A percentile compares a stretch with the other conserved stretches of the same genome.
Conservation (phyloP, 2,329 filamentous ascomycete genomes). For the Xylariaceae sp. region DNA sequence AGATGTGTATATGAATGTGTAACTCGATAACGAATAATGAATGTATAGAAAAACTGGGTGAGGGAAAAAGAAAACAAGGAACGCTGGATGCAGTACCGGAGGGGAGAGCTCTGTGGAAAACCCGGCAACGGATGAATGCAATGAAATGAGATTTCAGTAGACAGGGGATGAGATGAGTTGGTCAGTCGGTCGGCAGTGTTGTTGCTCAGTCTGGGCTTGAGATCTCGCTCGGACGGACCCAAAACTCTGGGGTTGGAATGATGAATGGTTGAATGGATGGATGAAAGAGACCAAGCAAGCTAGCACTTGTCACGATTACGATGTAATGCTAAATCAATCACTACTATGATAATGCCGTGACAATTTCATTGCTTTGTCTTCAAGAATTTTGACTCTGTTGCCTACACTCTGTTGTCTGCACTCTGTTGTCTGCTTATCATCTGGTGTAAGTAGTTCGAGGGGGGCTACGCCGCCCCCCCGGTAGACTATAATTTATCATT, state of each 20-base stretch:
- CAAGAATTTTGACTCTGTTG: too few relatives aligned
- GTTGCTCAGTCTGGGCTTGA: not conserved
- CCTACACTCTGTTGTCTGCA: too few relatives aligned
- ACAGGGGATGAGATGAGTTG: not conserved
- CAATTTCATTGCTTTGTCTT: not conserved
- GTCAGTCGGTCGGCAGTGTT: not conserved
- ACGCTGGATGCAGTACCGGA: not conserved
- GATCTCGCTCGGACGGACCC: not conserved
- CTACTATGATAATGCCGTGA: slow-evolving; percentile 2
- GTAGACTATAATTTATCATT: too few relatives aligned
- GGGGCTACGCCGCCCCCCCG: too few relatives aligned
- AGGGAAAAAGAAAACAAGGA: too few relatives aligned
- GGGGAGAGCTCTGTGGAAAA: not conserved
- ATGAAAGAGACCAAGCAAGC: not conserved
- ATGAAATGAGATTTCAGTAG: too few relatives aligned
- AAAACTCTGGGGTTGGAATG: not conserved
- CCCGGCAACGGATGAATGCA: too few relatives aligned
- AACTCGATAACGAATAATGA: not conserved
- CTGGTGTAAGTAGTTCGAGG: too few relatives aligned
- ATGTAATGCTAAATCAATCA: slow-evolving; percentile 9
- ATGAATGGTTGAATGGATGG: not conserved
- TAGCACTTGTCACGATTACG: slow-evolving; percentile 6
- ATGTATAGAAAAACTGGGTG: not conserved
- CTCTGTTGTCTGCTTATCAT: too few relatives aligned
- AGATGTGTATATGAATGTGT: not conserved